These are phyloP conservation scores for Carex kokanica DNA, from an alignment of 176 grass and related monocot genomes.

Conservation along the genomic window DNA sequence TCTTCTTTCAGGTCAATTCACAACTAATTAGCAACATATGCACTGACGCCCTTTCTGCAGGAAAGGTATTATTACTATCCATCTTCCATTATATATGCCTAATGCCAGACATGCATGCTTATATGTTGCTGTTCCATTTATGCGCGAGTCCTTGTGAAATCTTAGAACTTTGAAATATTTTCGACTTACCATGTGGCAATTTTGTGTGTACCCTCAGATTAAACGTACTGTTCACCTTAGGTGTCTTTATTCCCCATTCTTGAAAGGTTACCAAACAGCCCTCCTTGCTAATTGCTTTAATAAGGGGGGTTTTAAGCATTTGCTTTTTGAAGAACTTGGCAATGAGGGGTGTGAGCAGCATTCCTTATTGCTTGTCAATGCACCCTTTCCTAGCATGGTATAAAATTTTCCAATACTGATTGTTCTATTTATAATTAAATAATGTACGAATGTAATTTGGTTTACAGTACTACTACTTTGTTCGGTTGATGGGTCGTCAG, in stretches of 20 bases:
- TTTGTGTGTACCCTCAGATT: neutral
- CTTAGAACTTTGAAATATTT: neutral
- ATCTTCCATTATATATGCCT: neutral
- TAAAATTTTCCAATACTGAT: neutral
- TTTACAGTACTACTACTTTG: slow-evolving; percentile 71
- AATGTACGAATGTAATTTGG: slow-evolving; percentile 20
- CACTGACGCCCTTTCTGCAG: slow-evolving; percentile 73
- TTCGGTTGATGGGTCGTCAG: slow-evolving; percentile 73
- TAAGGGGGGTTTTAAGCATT: neutral
- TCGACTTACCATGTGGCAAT: neutral
- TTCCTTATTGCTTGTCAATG: slow-evolving; percentile 5
- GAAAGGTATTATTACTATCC: slow-evolving; percentile 44
- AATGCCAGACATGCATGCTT: neutral
- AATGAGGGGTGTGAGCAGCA: neutral
- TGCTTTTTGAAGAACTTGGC: neutral
- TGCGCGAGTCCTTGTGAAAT: neutral
- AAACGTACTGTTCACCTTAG: neutral
- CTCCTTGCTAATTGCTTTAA: neutral
- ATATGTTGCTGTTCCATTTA: neutral
- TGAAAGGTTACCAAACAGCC: neutral
- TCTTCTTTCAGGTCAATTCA: slow-evolving; percentile 58
- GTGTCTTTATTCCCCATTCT: neutral
- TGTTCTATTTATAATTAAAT: neutral
- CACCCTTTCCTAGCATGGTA: neutral
- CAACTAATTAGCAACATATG: slow-evolving; percentile 78